Percentiles rank a stretch among this genome's conserved stretches.
Evolutionary conservation across 495 filamentous ascomycete species (phyloP).

Genomic region (Annulohypoxylon nitens): DNA sequence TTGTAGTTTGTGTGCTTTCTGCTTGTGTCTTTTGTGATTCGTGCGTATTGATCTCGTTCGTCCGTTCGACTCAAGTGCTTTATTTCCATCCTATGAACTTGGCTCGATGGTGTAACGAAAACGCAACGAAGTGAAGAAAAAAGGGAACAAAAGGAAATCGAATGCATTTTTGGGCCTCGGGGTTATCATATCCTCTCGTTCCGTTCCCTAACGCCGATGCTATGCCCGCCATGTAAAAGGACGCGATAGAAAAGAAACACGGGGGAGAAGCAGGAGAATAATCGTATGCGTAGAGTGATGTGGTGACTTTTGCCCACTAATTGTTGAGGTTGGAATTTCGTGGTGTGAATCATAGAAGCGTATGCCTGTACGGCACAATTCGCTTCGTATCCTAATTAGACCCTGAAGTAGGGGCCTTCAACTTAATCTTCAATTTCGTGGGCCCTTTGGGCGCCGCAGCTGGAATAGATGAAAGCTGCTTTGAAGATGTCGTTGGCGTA

Average conservation of each 20-base stretch:
- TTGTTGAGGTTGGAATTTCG: not conserved
- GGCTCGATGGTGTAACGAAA: not conserved
- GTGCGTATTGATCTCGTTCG: not conserved
- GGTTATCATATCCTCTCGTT: constrained; percentile 17
- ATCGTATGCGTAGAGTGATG: not conserved
- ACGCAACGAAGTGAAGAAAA: not conserved
- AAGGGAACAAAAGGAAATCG: not conserved
- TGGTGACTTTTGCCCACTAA: not conserved
- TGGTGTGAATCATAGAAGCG: not conserved
- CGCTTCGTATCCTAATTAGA: constrained; percentile 26
- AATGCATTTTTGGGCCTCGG: constrained; percentile 8
- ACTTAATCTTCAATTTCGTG: constrained; percentile 57
- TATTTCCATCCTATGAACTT: not conserved
- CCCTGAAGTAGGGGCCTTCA: constrained; percentile 46
- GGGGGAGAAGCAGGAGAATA: not conserved
- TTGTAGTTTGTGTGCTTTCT: not conserved
- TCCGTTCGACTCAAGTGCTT: not conserved
- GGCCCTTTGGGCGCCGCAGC: constrained; percentile 37
- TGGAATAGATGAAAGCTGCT: constrained; percentile 40
- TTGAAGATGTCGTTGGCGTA: constrained; percentile 43
- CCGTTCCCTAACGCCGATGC: constrained; percentile 23
- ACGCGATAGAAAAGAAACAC: constrained; percentile 1
- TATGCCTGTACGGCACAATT: not conserved
- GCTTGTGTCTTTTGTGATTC: not conserved
- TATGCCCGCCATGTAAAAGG: constrained; percentile 22